These are phyloP conservation scores for Isabelozyma rhagii DNA, from an alignment of 805 yeast genomes.

Conservation along the genomic window DNA sequence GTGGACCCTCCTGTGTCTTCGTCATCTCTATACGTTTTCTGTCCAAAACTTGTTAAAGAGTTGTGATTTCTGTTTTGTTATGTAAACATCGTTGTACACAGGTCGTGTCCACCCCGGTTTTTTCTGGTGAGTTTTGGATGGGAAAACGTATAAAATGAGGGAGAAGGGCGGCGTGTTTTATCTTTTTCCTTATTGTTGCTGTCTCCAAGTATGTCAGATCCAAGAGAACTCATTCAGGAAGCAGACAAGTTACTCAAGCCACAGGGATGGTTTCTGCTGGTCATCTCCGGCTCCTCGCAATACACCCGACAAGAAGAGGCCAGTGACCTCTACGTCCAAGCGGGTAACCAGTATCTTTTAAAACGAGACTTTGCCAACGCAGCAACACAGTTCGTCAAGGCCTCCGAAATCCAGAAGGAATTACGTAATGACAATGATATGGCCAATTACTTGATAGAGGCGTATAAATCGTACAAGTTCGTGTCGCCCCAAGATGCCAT, in stretches of 20 bases:
- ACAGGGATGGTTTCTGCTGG: slow-evolving; percentile 65
- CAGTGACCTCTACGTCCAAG: slow-evolving; percentile 82
- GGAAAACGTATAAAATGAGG: not conserved
- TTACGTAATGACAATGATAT: slow-evolving; percentile 86
- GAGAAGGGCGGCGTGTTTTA: too few species aligned
- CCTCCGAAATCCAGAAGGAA: slow-evolving; percentile 74
- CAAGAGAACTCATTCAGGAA: slow-evolving; percentile 41
- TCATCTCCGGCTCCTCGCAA: slow-evolving; percentile 60
- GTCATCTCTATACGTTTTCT: not conserved
- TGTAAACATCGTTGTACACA: not conserved
- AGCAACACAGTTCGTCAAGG: slow-evolving; percentile 80
- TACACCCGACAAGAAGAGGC: slow-evolving; percentile 82
- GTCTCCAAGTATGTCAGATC: slow-evolving; percentile 35
- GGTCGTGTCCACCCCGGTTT: not conserved
- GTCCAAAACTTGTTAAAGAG: too few species aligned
- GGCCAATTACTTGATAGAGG: slow-evolving; percentile 85
- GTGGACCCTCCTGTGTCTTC: not conserved
- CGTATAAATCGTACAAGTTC: slow-evolving; percentile 78
- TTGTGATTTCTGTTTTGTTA: too few species aligned
- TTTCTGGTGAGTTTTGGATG: not conserved
- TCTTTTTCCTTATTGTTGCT: too few species aligned
- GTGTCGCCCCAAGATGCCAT: slow-evolving; percentile 78
- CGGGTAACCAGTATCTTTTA: slow-evolving; percentile 85
- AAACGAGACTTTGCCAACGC: slow-evolving; percentile 72
- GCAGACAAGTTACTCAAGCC: slow-evolving; percentile 49